These are phyloP conservation scores for Naganishia albida DNA, from an alignment of 1,284 basidiomycete genomes.

Conservation along the genomic window DNA sequence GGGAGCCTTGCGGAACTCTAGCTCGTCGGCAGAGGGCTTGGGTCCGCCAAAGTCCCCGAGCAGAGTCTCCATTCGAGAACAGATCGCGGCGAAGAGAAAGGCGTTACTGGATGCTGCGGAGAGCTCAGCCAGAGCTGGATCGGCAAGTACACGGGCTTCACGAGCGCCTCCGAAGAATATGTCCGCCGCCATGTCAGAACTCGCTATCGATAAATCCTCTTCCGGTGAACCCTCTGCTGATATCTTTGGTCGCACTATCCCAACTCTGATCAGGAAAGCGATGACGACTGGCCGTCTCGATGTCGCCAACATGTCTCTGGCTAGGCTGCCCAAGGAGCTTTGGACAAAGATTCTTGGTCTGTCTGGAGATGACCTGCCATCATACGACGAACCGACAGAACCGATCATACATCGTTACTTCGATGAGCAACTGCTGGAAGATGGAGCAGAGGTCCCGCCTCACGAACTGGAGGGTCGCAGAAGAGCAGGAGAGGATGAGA, in stretches of 20 bases:
- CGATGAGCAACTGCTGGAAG: neutral
- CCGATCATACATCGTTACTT: neutral
- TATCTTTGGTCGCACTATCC: slow-evolving; percentile 29
- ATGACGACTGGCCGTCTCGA: slow-evolving; percentile 40
- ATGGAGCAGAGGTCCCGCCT: slow-evolving; percentile 17
- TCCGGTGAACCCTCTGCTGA: slow-evolving; percentile 1
- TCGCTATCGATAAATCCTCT: neutral
- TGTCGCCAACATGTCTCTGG: slow-evolving; percentile 42
- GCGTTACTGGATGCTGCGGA: slow-evolving; percentile 21
- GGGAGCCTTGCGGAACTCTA: neutral
- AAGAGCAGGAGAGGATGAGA: slow-evolving; percentile 1
- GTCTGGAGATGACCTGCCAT: slow-evolving; percentile 39
- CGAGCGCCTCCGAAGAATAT: neutral
- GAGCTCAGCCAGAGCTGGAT: neutral
- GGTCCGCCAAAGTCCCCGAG: slow-evolving; percentile 3
- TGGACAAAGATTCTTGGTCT: slow-evolving; percentile 49
- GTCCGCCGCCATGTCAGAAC: neutral
- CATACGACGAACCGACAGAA: neutral
- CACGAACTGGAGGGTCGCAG: slow-evolving; percentile 9
- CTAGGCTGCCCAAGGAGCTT: slow-evolving; percentile 43
- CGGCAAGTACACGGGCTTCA: neutral
- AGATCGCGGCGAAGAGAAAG: slow-evolving; percentile 34
- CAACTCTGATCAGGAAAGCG: slow-evolving; percentile 26
- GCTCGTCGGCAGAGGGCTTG: neutral
- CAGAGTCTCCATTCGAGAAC: slow-evolving; percentile 25